phyloP scores from a whole-genome alignment of 164 flowering plant species.

The Hamamelis virginiana region DNA sequence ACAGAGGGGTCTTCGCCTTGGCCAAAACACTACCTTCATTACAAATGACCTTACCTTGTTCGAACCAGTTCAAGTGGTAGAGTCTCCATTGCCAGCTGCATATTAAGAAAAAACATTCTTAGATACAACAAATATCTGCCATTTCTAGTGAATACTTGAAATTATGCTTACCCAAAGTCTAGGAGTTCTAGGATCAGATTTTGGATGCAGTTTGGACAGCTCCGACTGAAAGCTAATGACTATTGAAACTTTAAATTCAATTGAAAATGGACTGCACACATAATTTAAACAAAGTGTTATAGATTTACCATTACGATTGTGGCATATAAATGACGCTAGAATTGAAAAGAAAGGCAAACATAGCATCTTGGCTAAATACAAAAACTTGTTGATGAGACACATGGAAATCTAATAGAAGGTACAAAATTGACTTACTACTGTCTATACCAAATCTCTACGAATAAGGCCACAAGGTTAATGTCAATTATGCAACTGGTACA shows the following conservation, averaged over 20 bases:
- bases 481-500: no score
- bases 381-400: no score
- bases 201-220: conserved; percentile 54
- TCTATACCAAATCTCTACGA: no score
- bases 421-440: no score
- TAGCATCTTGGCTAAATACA: no score
- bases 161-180: conserved; percentile 73
- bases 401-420: no score
- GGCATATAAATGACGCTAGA: neutral
- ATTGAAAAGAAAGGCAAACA: no score
- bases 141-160: neutral
- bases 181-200: conserved; percentile 70
- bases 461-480: no score
- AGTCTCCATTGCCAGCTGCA: conserved; percentile 79
- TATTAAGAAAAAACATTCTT: conserved; percentile 9
- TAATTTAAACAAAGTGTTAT: neutral
- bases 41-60: conserved; percentile 31
- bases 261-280: conserved; percentile 70
- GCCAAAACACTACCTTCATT: neutral
- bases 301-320: neutral
- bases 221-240: conserved; percentile 74
- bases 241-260: conserved; percentile 76
- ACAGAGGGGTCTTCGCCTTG: no score
- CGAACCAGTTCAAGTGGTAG: conserved; percentile 68
- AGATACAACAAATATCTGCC: neutral